Evolutionary conservation across 23 red algal species (phyloP), one percentile per base, ranked within the genome.

Genomic region (Gracilaria domingensis): DNA sequence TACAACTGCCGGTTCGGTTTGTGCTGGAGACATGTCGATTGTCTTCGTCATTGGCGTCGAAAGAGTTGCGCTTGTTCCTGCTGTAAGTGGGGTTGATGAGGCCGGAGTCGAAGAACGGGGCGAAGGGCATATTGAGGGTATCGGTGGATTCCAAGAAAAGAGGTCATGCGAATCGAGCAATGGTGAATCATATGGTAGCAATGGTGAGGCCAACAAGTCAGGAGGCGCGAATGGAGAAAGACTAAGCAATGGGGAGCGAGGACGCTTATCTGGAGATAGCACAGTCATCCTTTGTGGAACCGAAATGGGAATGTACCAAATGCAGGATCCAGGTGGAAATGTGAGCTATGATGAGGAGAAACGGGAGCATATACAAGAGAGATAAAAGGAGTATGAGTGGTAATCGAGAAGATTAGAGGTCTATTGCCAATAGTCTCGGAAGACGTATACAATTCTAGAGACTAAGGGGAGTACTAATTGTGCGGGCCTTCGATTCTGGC

Each of bases 21-120:
- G 39, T 7, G 18, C 35, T 0, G 34, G 36, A 8, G 39, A 40
- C 17, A 75, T 40, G 7, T 40, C 69, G 37, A 47, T 45, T 75
- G 39, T 25, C 69, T 75, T 36, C 8, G 69, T 75, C 13, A 40
- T 21, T 7, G 69, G 69, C 6, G 69, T 75, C 39, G 69, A 75
- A 44, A 40, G 69, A n/a, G 69, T 75, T 47, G 69, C 37, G 69
- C 69, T 47, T 75, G 69, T 75, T 47, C n/a, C 69, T 45, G 42
- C 69, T 25, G 35, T 65, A 25, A 65, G 8, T 7, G 60, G 60
- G 1, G 26, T 1, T 8, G 69, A 40, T 20, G 69, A 45, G 35
- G 69, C 8, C 45, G 69, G 39, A n/a, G 14, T 75, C 69, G 69
- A 75, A 40, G 39, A 75, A 75, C 69, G 35, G 37, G 69, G 69